Conservation (phyloP, 2,329 filamentous ascomycete genomes). For the Geosmithia morbida region DNA sequence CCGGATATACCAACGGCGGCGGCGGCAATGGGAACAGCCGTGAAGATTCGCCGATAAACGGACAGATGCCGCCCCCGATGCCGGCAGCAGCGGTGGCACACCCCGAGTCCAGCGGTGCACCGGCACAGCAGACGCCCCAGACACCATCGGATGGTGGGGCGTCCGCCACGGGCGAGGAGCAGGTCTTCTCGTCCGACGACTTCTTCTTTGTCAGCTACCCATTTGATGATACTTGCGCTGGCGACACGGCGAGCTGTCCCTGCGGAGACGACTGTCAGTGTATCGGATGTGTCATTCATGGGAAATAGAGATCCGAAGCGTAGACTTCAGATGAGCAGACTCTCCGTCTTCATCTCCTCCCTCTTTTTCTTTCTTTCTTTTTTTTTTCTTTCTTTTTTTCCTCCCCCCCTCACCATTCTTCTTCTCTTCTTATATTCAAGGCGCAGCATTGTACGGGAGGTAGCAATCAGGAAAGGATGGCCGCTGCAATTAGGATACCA, state of each 20-base stretch:
- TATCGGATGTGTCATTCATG: constrained; percentile 25
- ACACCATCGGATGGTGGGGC: constrained; percentile 32
- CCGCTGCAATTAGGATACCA: no score
- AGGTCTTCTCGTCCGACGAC: constrained; percentile 33
- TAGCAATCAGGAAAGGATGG: no score
- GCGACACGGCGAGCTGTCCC: constrained; percentile 34
- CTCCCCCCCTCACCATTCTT: no score
- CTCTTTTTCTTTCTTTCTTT: no score
- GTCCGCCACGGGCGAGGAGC: constrained; percentile 31
- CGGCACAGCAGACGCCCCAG: constrained; percentile 11
- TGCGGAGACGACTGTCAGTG: constrained; percentile 47
- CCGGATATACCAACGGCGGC: constrained; percentile 6
- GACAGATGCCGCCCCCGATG: constrained; percentile 1
- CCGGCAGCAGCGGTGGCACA: not conserved
- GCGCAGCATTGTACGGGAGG: no score
- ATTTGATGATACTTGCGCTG: constrained; percentile 28
- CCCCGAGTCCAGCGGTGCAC: constrained; percentile 7
- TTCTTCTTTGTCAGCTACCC: constrained; percentile 47
- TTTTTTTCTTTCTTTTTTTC: no score
- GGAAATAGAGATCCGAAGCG: no score
- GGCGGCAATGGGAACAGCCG: constrained; percentile 7
- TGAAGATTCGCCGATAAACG: constrained; percentile 2
- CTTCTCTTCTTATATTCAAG: no score
- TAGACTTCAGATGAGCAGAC: no score
- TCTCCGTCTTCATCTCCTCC: no score